Evolutionary conservation across 2,329 filamentous ascomycete genomes (phyloP).

Genomic region (Sporothrix mexicana): DNA sequence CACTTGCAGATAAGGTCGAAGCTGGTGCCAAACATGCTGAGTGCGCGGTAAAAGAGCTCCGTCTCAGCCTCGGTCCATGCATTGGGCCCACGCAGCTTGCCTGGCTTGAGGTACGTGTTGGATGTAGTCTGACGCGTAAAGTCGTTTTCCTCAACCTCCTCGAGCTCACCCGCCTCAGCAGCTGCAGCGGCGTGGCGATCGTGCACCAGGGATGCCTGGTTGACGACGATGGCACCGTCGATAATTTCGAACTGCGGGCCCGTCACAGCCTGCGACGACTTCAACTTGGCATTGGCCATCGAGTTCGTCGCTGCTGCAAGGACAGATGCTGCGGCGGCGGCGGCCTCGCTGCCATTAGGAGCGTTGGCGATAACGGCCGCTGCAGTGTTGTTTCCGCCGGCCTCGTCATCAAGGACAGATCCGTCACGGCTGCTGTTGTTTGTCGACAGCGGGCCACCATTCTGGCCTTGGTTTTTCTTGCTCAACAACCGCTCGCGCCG

Average conservation of each 20-base stretch:
- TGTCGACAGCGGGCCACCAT: slow-evolving; percentile 36
- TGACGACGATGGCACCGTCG: slow-evolving; percentile 74
- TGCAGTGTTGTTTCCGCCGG: slow-evolving; percentile 11
- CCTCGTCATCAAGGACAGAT: slow-evolving; percentile 25
- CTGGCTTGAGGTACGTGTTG: slow-evolving; percentile 65
- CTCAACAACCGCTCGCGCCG: slow-evolving; percentile 47
- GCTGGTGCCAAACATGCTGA: slow-evolving; percentile 80
- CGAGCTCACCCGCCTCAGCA: slow-evolving; percentile 57
- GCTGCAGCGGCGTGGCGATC: slow-evolving; percentile 70
- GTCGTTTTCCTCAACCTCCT: slow-evolving; percentile 77
- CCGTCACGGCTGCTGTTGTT: slow-evolving; percentile 34
- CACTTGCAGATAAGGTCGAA: slow-evolving; percentile 80
- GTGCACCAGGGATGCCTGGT: slow-evolving; percentile 70
- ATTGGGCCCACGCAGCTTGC: slow-evolving; percentile 68
- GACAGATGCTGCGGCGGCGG: slow-evolving; percentile 34
- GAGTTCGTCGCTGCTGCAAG: slow-evolving; percentile 28
- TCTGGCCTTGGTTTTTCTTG: slow-evolving; percentile 44
- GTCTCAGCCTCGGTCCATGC: slow-evolving; percentile 75
- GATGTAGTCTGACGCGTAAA: slow-evolving; percentile 74
- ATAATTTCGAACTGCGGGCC: slow-evolving; percentile 67
- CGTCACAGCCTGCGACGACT: slow-evolving; percentile 39
- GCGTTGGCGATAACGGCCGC: slow-evolving; percentile 2
- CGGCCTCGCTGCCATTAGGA: slow-evolving; percentile 22
- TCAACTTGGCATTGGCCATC: neutral
- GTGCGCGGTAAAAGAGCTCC: slow-evolving; percentile 75